Evolutionary conservation across 78 protist species (phyloP), one percentile per base, ranked within the genome.

Genomic region (Cavenderia fasciculata): DNA sequence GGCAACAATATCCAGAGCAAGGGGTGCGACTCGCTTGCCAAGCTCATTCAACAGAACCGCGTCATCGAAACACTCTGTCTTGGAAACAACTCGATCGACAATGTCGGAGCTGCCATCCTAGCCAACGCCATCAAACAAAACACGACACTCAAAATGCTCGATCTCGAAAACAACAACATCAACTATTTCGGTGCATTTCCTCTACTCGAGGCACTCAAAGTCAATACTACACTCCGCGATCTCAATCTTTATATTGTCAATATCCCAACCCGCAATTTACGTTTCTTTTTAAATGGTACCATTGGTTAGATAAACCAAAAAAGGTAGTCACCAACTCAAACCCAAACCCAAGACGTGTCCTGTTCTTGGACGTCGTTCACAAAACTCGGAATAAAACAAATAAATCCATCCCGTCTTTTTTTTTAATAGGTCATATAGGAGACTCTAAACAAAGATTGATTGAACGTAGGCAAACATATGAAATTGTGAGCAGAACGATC

Each of bases 221-320:
- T 34, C 61, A 71, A 71, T 49, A 27, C 47, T 2, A 51, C 78
- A 5, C 41, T 71, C 25, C 7, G 3, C 19, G 78, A 71, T 31
- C n/a, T 71, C 41, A 71, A 71, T 31, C 61, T 71, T 0, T 71
- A 36, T 31, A 36, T 71, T 1, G 41, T 16, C 1, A 71, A 71
- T n/a, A 43, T 71, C 31, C 78, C 78, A 34, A 33, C n/a, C n/a
- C 7, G 78, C 2, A 71, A 71, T 43, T 21, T 49, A 47, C 25
- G 62, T 36, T 49, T 71, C 27, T 71, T 71, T 33, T 19, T 71
- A 31, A 69, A 69, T n/a, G n/a, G n/a, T n/a, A n/a, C n/a, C n/a
- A n/a, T n/a, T n/a, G n/a, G n/a, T n/a, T n/a, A n/a, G n/a, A n/a
- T n/a, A n/a, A n/a, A n/a, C n/a, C n/a, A n/a, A n/a, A n/a, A n/a